phyloP scores from a whole-genome alignment of 106 monocot genomes.

The Platanthera guangdongensis region DNA sequence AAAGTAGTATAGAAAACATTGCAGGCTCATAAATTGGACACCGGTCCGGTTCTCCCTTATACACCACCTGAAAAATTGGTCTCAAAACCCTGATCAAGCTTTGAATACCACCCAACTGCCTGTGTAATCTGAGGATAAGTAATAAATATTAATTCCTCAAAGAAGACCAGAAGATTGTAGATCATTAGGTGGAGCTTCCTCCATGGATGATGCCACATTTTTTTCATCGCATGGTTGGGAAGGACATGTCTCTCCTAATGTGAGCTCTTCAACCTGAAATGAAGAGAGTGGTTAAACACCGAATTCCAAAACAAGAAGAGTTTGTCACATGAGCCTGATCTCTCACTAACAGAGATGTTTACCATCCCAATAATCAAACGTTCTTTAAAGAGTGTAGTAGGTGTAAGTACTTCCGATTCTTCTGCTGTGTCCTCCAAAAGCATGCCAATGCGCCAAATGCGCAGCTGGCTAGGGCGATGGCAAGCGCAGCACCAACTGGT shows the following conservation, averaged over 20 bases:
- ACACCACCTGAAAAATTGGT: background rate
- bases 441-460: constrained; percentile 88
- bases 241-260: background rate
- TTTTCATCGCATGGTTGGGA: background rate
- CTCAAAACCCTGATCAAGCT: background rate
- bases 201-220: background rate
- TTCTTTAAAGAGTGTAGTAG: constrained; percentile 96
- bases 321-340: background rate
- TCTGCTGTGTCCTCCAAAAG: constrained; percentile 92
- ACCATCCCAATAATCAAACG: constrained; percentile 68
- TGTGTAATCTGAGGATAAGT: background rate
- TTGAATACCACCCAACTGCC: background rate
- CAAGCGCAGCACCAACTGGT: constrained; percentile 81
- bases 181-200: background rate
- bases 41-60: background rate
- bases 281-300: background rate
- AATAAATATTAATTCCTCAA: background rate
- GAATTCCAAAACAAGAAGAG: background rate
- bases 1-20: background rate
- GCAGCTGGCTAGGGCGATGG: constrained; percentile 82
- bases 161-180: background rate
- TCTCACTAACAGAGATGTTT: constrained; percentile 4
- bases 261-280: constrained; percentile 5
- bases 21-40: background rate
- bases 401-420: constrained; percentile 98